These are phyloP conservation scores for Cantharellus cinnabarinus DNA, from an alignment of 768 basidiomycete genomes.

Conservation along the genomic window DNA sequence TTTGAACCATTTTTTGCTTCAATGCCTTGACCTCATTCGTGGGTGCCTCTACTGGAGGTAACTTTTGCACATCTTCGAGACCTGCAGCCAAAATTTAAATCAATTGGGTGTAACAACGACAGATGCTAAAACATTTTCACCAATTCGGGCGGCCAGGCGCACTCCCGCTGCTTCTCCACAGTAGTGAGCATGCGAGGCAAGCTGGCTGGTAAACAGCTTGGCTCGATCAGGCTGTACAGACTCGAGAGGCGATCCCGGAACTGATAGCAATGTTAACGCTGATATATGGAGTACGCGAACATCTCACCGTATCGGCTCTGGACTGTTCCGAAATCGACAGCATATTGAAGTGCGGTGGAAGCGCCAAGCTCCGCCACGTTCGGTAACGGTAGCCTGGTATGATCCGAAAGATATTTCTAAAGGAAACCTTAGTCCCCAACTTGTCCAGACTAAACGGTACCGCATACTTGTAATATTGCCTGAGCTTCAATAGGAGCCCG, in stretches of 20 bases:
- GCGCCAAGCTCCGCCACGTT: constrained; percentile 80
- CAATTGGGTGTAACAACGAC: neutral
- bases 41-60: constrained; percentile 42
- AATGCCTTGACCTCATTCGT: constrained; percentile 47
- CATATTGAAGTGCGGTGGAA: constrained; percentile 71
- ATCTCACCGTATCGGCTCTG: constrained; percentile 49
- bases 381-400: constrained; percentile 43
- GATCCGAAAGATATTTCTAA: constrained; percentile 74
- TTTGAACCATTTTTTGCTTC: constrained; percentile 42
- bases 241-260: constrained; percentile 9
- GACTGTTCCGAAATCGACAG: constrained; percentile 56
- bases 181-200: constrained; percentile 81
- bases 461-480: constrained; percentile 64
- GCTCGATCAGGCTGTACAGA: constrained; percentile 60
- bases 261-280: constrained; percentile 22
- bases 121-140: constrained; percentile 19
- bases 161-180: constrained; percentile 72
- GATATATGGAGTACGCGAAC: neutral
- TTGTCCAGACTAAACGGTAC: neutral
- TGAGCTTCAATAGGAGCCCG: constrained; percentile 85
- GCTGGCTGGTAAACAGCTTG: constrained; percentile 61
- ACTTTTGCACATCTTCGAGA: constrained; percentile 29
- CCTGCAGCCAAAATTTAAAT: neutral
- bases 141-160: constrained; percentile 42
- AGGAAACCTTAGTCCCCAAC: neutral